Evolutionary conservation across 169 alveolate genomes (phyloP).

Genomic region (Cryptosporidium parvum): DNA sequence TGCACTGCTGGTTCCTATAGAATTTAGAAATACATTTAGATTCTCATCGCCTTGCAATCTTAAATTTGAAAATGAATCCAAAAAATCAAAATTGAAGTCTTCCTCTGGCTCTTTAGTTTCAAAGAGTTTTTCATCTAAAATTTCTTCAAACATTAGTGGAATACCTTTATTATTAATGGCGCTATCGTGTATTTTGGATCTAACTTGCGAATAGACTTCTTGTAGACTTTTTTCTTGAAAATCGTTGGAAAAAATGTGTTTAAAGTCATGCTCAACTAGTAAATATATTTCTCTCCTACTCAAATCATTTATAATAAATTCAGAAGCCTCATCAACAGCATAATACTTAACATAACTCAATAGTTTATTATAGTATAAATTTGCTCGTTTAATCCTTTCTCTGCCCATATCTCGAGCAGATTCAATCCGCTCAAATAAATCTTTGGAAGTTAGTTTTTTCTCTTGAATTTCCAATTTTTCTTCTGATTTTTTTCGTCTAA

Average conservation of each 20-base stretch:
- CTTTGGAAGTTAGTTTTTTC: constrained; percentile 9
- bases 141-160: not conserved
- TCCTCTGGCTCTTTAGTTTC: not conserved
- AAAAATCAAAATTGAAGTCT: not conserved
- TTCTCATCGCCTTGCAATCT: not conserved
- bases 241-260: not conserved
- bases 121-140: not conserved
- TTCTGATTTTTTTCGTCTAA: constrained; percentile 5
- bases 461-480: not conserved
- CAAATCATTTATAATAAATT: constrained; percentile 7
- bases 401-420: constrained; percentile 43
- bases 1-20: constrained; percentile 2
- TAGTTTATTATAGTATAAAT: constrained; percentile 2
- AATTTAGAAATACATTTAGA: not conserved
- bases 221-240: not conserved
- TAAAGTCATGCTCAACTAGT: not conserved
- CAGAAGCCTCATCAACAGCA: constrained; percentile 33
- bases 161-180: not conserved
- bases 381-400: constrained; percentile 54
- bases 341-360: not conserved
- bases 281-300: not conserved
- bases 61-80: constrained; percentile 3
- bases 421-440: constrained; percentile 47
- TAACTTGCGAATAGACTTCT: constrained; percentile 15
- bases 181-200: not conserved